Evolutionary conservation across 768 basidiomycete species (phyloP).

Genomic region (Mycena leptocephala): DNA sequence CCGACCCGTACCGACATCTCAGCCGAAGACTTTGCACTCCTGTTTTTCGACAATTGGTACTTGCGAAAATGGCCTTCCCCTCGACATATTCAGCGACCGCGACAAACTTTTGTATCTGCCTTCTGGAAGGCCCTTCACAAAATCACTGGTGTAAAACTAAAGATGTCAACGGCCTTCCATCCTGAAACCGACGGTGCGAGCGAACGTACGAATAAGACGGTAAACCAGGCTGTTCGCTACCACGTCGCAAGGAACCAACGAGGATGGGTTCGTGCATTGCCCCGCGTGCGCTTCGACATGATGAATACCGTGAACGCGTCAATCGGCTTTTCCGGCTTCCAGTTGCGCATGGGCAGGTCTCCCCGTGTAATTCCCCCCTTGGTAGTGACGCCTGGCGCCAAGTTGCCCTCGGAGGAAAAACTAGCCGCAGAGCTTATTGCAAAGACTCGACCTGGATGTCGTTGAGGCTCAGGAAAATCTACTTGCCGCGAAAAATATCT

Average conservation of each 20-base stretch:
- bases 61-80: constrained; percentile 8
- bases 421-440: not conserved
- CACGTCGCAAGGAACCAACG: constrained; percentile 39
- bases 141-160: constrained; percentile 16
- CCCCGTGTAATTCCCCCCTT: constrained; percentile 41
- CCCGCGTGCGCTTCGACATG: constrained; percentile 38
- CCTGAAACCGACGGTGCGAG: constrained; percentile 1
- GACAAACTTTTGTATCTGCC: not conserved
- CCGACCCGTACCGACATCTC: not conserved
- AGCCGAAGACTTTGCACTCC: not conserved
- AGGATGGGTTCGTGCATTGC: constrained; percentile 43
- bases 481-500: constrained; percentile 35
- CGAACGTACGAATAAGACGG: constrained; percentile 24
- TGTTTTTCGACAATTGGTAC: constrained; percentile 21
- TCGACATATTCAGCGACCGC: constrained; percentile 8
- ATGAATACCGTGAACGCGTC: constrained; percentile 42
- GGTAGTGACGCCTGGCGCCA: not conserved
- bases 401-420: not conserved
- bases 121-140: constrained; percentile 15
- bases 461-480: constrained; percentile 46
- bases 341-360: constrained; percentile 37
- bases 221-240: constrained; percentile 38
- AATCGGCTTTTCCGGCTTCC: constrained; percentile 42
- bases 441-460: constrained; percentile 28
- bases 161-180: constrained; percentile 11